Base-by-base conservation (phyloP, 2,329 filamentous ascomycete species). In the Sclerotinia minor region DNA sequence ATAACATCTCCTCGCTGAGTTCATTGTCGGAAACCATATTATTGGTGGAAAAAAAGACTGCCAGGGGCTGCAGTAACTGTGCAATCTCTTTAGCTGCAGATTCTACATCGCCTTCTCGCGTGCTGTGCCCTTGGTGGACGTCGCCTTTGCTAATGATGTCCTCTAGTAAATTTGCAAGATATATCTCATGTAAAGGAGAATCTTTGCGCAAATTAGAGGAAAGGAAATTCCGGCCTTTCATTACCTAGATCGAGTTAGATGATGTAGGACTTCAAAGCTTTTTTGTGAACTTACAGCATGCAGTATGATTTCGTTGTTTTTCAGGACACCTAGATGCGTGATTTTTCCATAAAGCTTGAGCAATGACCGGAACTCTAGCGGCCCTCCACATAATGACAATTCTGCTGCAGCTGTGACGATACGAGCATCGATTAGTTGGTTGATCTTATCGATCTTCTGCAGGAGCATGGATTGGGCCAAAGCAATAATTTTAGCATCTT, bases 381-480 rank as follows among this genome's bases (percentile, higher is more conserved):
- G 86, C 13, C 91, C 92, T 67, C 92, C 92, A 73, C 86, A 88
- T 5, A 95, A 81, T 44, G 93, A 90, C 67, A 99, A 81, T 7
- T 87, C 83, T 11, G 93, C 92, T 8, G 92, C 89, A 69, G 96
- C 93, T 21, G 87, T 87, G 66, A 98, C 89, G 69, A 99, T 95
- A 67, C 90, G 89, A 41, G 90, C 88, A 80, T 98, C 94, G 2
- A 97, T 91, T 5, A 85, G 81, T 69, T 86, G 83, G 75, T 87
- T 95, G 67, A 97, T 87, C 78, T 95, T 94, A 69, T 90, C 89
- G 68, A 98, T 86, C 78, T 99, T 98, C 76, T 99, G 95, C n/a
- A 97, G 81, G 32, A 99, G 86, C 89, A 99, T 97, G 0, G 93
- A 96, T 74, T 97, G 91, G 2, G 94, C 94, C 64, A 99, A 82